Evolutionary conservation across 441 rosid genomes (phyloP), one percentile per base, ranked within the genome.

Genomic region (Populus hybrid): DNA sequence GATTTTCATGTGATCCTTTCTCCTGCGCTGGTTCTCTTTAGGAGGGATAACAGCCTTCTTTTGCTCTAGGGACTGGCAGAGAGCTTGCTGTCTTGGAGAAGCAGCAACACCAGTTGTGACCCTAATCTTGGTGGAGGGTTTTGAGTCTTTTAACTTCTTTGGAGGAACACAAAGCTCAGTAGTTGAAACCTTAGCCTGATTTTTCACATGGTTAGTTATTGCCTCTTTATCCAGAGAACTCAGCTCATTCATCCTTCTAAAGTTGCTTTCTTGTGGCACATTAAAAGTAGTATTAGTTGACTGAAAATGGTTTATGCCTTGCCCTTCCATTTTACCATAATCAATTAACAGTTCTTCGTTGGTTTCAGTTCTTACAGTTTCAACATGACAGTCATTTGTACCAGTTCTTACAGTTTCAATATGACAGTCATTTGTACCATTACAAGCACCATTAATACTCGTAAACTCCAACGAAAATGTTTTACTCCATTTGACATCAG

Each of bases 1-100:
- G 12, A 30, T 66, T 71, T 73, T 66, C 67, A 66, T 80, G 70
- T 79, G 84, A 84, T 81, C 85, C 81, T 78, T 86, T 79, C 82
- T 88, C 59, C 76, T 59, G 12, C 83, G 83, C 34, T 68, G 85
- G 70, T 86, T 87, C 79, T 80, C 89, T 79, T 77, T 87, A 73
- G 79, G 80, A 78, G 82, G 69, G 66, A 65, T 77, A 71, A 75
- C 69, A 11, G 71, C 83, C 77, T 84, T 87, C 72, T 61, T 80
- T 20, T 78, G 78, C 34, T 85, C 88, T 11, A 76, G 23, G 70
- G 78, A 75, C 68, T 86, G 86, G 54, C 81, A 72, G 61, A 74
- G 75, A 76, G 82, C 83, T 82, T 77, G 82, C 78, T 80, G 76
- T 79, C 83, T 82, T 32, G 85, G 82, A 80, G 80, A 83, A 74